Evolutionary conservation across 176 grass and related monocot genomes (phyloP), one percentile per base, ranked within the genome.

Genomic region (Elymus sibiricus): DNA sequence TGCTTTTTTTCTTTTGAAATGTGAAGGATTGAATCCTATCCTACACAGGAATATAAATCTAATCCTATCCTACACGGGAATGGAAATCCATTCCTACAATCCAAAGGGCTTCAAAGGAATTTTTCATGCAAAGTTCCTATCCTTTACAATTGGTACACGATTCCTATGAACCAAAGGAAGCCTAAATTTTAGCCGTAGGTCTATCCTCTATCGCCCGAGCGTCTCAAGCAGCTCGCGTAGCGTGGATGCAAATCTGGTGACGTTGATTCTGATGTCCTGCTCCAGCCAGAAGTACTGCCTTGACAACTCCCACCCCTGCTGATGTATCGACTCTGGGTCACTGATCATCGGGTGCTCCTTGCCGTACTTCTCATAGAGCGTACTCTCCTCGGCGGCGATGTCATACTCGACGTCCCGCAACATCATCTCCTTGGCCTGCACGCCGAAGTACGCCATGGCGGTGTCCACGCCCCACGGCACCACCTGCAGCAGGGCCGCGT

Each of bases 241-340:
- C 22, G 68, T 79, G 55, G 90, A 56, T 11, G 88, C 79, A 82
- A 95, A 89, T 68, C 88, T 95, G 4, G 90, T 89, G 64, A 90
- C 64, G 64, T 95, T 92, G 80, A 95, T 86, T 83, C 63, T 88
- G 46, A 95, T 88, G 31, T 95, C 93, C 69, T 95, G 93, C 77
- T 95, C 89, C 0, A 66, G 40, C 90, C 89, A 88, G 79, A 92
- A 95, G 28, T 90, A 92, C 79, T 25, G 75, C 85, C 87, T 89
- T 27, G 78, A 83, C 4, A 75, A 7, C 84, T 87, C 82, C 93
- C 93, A 95, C 1, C 93, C 93, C 43, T 91, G 64, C 51, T 7
- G 84, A 77, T 89, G 86, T 56, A 95, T 95, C 0, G 88, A 88
- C n/a, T 86, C 90, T 0, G 93, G 93, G 29, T 95, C 90, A 0